phyloP scores from a whole-genome alignment of 495 filamentous ascomycete species.

The Lepraria neglecta region DNA sequence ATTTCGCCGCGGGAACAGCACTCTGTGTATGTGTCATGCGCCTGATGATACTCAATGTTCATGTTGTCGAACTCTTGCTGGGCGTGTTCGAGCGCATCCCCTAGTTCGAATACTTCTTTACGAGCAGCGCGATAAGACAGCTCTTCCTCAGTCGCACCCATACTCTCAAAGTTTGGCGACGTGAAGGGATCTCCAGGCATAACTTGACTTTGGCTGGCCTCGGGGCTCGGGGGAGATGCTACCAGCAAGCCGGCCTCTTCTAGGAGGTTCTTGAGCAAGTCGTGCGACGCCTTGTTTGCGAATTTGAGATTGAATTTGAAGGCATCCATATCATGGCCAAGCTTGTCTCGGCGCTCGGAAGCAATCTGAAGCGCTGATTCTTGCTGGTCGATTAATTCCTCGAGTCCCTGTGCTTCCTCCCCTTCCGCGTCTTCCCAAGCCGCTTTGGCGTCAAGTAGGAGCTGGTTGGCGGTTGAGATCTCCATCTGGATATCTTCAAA shows the following conservation, averaged over 20 bases:
- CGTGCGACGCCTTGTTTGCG: background rate
- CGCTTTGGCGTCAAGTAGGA: background rate
- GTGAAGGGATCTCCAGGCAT: background rate
- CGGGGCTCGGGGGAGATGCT: background rate
- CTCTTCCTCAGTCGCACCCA: background rate
- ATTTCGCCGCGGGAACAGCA: background rate
- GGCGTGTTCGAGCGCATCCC: background rate
- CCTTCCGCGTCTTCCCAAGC: background rate
- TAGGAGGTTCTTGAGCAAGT: background rate
- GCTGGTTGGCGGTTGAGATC: background rate
- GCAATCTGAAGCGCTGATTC: too few relatives aligned
- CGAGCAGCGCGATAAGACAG: background rate
- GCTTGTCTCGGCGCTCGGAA: background rate
- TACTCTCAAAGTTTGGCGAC: background rate
- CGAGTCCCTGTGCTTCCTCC: background rate
- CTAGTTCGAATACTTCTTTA: background rate
- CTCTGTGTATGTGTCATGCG: background rate
- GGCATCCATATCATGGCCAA: background rate
- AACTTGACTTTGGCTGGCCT: background rate
- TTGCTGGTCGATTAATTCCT: background rate
- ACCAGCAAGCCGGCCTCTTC: background rate
- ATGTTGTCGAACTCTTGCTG: conserved; percentile 6
- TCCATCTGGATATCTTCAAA: background rate
- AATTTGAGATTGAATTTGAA: background rate
- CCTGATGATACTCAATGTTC: background rate